Conservation (phyloP, 306 rosid species). For the Begonia masoniana region DNA sequence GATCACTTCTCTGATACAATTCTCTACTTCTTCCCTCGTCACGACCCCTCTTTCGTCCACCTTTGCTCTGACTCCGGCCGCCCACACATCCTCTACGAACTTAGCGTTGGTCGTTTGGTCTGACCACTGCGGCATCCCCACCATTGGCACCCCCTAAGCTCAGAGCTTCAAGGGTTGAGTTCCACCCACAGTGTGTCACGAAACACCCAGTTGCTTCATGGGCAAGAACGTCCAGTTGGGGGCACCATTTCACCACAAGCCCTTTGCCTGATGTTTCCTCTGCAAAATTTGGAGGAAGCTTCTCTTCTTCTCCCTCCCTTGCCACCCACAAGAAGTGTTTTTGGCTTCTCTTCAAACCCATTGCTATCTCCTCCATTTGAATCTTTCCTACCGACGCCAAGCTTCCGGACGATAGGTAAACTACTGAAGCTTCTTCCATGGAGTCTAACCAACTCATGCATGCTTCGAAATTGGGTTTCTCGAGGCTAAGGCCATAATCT, state of each 20-base stretch:
- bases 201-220: not conserved
- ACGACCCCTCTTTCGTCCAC: not conserved
- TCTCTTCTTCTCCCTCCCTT: not conserved
- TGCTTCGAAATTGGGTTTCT: not conserved
- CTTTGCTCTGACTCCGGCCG: not conserved
- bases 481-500: not conserved
- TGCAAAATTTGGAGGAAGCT: not conserved
- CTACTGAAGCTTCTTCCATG: not conserved
- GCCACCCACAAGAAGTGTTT: not conserved
- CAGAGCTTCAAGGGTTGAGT: not conserved
- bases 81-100: not conserved
- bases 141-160: constrained; percentile 1
- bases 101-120: not conserved
- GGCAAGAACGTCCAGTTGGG: not conserved
- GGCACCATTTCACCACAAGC: constrained; percentile 1
- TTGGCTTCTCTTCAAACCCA: not conserved
- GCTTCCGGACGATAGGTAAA: not conserved
- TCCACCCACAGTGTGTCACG: not conserved
- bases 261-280: not conserved
- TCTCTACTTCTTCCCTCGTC: not conserved
- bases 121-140: not conserved
- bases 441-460: not conserved
- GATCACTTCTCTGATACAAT: not conserved
- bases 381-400: not conserved
- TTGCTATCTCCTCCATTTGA: not conserved